Evolutionary conservation across 148 eudicot genomes (phyloP).

Genomic region (Rhododendron ferrugineum): DNA sequence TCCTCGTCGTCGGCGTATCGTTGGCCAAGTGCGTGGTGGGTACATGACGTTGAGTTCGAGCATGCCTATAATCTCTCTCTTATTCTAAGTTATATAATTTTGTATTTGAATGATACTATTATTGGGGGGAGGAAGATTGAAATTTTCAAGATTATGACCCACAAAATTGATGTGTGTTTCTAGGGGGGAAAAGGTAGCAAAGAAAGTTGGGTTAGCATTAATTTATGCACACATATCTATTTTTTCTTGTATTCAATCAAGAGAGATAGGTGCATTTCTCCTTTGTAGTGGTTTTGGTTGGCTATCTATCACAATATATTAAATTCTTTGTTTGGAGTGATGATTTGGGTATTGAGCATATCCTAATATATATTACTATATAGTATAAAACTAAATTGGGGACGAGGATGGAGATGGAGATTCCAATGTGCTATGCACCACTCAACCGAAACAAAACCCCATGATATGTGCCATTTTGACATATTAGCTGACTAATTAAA

Average conservation of each 20-base stretch:
- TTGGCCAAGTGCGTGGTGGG: slow-evolving; percentile 8
- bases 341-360: not conserved
- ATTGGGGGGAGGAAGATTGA: not conserved
- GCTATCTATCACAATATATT: slow-evolving; percentile 3
- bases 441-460: slow-evolving; percentile 1
- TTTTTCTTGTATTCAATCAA: slow-evolving; percentile 1
- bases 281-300: not conserved
- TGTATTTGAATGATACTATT: not conserved
- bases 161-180: slow-evolving; percentile 16
- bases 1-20: slow-evolving; percentile 5
- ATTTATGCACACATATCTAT: not conserved
- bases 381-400: not conserved
- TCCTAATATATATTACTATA: not conserved
- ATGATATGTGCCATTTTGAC: slow-evolving; percentile 8
- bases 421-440: slow-evolving; percentile 8
- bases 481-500: not conserved
- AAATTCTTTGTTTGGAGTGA: slow-evolving; percentile 4
- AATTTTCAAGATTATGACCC: slow-evolving; percentile 10
- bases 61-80: not conserved
- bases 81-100: not conserved
- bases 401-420: not conserved
- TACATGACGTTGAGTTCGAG: slow-evolving; percentile 11
- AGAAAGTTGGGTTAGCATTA: not conserved
- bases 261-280: not conserved
- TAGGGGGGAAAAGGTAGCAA: not conserved